Evolutionary conservation across 495 filamentous ascomycete species (phyloP), one percentile per base, ranked within the genome.

Genomic region (Daldinia decipiens): DNA sequence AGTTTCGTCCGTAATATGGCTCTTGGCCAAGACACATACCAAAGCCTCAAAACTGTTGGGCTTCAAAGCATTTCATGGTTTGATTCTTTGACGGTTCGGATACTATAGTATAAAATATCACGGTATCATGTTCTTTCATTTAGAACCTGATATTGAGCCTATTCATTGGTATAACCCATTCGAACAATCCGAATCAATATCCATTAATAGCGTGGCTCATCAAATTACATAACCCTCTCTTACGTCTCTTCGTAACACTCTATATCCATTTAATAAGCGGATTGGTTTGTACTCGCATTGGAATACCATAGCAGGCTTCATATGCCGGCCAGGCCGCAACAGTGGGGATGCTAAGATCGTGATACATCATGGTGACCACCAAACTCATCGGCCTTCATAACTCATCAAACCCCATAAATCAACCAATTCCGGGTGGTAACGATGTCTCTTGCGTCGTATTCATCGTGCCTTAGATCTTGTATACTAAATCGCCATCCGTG

Each of bases 401-500:
- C 43, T 47, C 43, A 34, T 26, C 17, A 38, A 57, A 17, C 34
- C 39, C 17, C 7, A 61, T 36, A 51, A 51, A 12, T 9, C 47
- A 47, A 47, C 43, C 32, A 51, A 38, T 36, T 38, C 11, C 11
- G 24, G 19, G 17, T 5, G 4, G 43, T 24, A 47, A 24, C 43
- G 8, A 24, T 21, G 4, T 24, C 19, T 47, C 19, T 5, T 9
- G 19, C 19, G 19, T 5, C 17, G 43, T 47, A 21, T 24, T 47
- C 8, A 11, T 24, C 43, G 19, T 26, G 43, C 32, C 17, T 15
- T 67, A 73, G 47, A 85, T 80, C 79, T 81, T 82, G 60, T 83
- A 84, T 32, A 85, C 80, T 26, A 82, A 61, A 52, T 83, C 76
- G 3, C 80, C 82, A 70, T 80, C 79, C 24, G 80, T 79, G 74